Evolutionary conservation across 129 eudicot genomes (phyloP).

Genomic region (Artemisia argyi): DNA sequence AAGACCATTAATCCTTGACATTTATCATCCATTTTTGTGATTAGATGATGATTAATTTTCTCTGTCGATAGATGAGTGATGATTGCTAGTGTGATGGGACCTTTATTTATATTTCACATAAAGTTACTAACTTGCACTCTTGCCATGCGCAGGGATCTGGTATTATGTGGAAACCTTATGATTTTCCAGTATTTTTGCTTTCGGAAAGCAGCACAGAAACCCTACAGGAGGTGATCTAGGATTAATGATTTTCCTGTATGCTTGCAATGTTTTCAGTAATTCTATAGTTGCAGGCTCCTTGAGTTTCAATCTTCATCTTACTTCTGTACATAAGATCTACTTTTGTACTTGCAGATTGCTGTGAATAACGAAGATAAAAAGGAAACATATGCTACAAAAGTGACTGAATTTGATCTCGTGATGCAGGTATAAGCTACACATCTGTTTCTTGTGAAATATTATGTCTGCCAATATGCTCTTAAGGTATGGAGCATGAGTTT

Average conservation of each 20-base stretch:
- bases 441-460: slow-evolving; percentile 18
- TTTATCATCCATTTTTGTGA: not conserved
- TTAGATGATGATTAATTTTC: not conserved
- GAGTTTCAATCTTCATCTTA: not conserved
- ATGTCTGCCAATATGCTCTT: slow-evolving; percentile 16
- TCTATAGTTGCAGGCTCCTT: not conserved
- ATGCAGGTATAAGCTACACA: slow-evolving; percentile 75
- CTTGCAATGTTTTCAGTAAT: not conserved
- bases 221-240: slow-evolving; percentile 62
- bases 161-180: slow-evolving; percentile 71
- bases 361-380: slow-evolving; percentile 48
- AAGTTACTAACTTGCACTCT: slow-evolving; percentile 18
- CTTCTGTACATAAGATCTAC: slow-evolving; percentile 2
- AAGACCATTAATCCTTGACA: not conserved
- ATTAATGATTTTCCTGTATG: too few species aligned
- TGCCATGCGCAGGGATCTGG: slow-evolving; percentile 84
- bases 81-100: not conserved
- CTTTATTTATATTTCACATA: not conserved
- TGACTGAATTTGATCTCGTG: slow-evolving; percentile 88
- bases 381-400: slow-evolving; percentile 53
- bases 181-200: slow-evolving; percentile 92
- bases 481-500: not conserved
- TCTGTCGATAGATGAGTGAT: not conserved
- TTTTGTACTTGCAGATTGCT: slow-evolving; percentile 51
- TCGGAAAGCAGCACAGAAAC: slow-evolving; percentile 61